Percentiles rank a stretch among this genome's conserved stretches.
Conservation (phyloP, 2,329 filamentous ascomycete genomes). For the Colletotrichum horii region DNA sequence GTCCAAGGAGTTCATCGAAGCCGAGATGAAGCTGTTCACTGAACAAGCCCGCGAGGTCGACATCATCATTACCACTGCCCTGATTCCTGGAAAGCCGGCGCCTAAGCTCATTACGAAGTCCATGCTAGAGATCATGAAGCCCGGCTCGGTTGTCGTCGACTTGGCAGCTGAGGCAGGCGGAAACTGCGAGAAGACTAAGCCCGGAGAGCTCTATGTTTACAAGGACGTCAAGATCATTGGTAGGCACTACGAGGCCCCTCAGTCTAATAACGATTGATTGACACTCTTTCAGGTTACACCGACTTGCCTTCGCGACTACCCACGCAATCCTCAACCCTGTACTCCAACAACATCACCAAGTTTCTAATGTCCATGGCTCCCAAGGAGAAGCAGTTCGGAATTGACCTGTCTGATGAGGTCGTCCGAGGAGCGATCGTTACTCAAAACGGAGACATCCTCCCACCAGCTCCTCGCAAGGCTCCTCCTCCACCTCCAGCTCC, state of each 20-base stretch:
- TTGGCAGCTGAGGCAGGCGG: slow-evolving; percentile 87
- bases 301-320: slow-evolving; percentile 86
- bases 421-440: slow-evolving; percentile 86
- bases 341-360: slow-evolving; percentile 94
- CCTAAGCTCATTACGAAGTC: slow-evolving; percentile 83
- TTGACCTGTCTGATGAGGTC: slow-evolving; percentile 84
- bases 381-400: slow-evolving; percentile 77
- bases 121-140: slow-evolving; percentile 86
- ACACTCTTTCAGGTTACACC: slow-evolving; percentile 68
- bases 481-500: slow-evolving; percentile 55
- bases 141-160: slow-evolving; percentile 87
- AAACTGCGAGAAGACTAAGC: slow-evolving; percentile 83
- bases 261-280: slow-evolving; percentile 19
- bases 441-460: slow-evolving; percentile 76
- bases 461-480: slow-evolving; percentile 73
- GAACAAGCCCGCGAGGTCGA: slow-evolving; percentile 88
- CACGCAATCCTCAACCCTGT: slow-evolving; percentile 87
- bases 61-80: slow-evolving; percentile 90
- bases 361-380: slow-evolving; percentile 83
- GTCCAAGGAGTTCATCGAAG: slow-evolving; percentile 92
- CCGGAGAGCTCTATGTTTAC: slow-evolving; percentile 72
- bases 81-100: slow-evolving; percentile 84
- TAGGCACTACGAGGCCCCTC: slow-evolving; percentile 37
- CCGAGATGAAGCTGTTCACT: slow-evolving; percentile 91
- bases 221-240: slow-evolving; percentile 86